These are phyloP conservation scores for Blumeriella jaapii DNA, from an alignment of 2,329 filamentous ascomycete species.

Conservation along the genomic window DNA sequence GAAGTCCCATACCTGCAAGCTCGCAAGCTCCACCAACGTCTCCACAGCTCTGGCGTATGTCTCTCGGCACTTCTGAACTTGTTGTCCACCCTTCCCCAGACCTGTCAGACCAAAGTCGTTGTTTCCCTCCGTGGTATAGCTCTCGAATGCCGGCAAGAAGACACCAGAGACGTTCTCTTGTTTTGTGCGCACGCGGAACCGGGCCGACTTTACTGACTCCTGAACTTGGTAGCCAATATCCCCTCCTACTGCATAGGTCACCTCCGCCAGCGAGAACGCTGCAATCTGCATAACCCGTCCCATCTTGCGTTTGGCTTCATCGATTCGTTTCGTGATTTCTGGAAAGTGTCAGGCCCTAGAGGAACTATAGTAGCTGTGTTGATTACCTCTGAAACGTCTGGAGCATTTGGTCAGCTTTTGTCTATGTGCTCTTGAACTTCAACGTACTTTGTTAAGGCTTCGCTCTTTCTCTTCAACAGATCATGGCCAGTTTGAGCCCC, in stretches of 20 bases:
- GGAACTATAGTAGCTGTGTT: not conserved
- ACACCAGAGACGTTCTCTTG: conserved; percentile 99
- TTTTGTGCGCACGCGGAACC: conserved; percentile 86
- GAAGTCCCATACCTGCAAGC: conserved; percentile 53
- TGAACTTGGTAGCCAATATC: conserved; percentile 96
- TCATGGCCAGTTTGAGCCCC: conserved; percentile 85
- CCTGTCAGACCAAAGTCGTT: conserved; percentile 96
- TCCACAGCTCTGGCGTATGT: conserved; percentile 94
- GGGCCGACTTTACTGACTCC: conserved; percentile 84
- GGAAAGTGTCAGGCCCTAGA: conserved; percentile 11
- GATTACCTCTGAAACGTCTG: conserved; percentile 78
- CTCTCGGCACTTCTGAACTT: conserved; percentile 88
- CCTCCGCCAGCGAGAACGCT: conserved; percentile 92
- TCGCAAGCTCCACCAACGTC: conserved; percentile 87
- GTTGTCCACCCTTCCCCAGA: conserved; percentile 91
- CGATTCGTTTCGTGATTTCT: conserved; percentile 95
- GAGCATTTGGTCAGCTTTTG: conserved; percentile 19
- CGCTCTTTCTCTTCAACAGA: conserved; percentile 92
- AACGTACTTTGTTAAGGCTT: conserved; percentile 86
- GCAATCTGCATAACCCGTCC: conserved; percentile 98
- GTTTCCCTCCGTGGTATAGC: conserved; percentile 75
- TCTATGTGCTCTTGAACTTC: conserved; percentile 1
- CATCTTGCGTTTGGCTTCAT: conserved; percentile 99
- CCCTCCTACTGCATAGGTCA: conserved; percentile 91
- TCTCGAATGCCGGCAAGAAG: conserved; percentile 85